Percentiles rank a stretch among this genome's conserved stretches.
phyloP scores from a whole-genome alignment of 805 yeast genomes.

The Tetrapisispora arboricola region DNA sequence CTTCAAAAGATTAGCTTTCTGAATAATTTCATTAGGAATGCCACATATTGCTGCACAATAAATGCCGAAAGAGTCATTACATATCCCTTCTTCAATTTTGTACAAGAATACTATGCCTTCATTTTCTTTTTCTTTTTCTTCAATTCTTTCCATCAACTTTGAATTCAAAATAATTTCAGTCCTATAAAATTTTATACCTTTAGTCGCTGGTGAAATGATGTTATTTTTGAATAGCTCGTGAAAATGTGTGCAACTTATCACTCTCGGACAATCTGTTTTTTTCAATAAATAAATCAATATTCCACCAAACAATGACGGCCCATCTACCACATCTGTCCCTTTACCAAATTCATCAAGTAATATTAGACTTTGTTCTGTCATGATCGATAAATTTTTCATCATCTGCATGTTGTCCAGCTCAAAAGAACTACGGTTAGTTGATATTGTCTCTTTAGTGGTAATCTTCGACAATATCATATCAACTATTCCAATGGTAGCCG shows the following conservation, averaged over 20 bases:
- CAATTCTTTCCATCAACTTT: no score
- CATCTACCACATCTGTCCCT: constrained; percentile 40
- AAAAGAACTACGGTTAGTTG: constrained; percentile 38
- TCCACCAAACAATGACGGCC: constrained; percentile 37
- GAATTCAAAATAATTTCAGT: constrained; percentile 29
- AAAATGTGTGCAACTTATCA: constrained; percentile 35
- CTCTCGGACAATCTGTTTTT: constrained; percentile 17
- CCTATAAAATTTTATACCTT: constrained; percentile 26
- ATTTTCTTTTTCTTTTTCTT: constrained; percentile 5
- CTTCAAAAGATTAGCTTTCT: constrained; percentile 27
- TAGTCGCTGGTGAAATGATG: constrained; percentile 11
- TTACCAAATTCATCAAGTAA: constrained; percentile 47
- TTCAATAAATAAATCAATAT: constrained; percentile 22
- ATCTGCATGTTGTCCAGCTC: constrained; percentile 40
- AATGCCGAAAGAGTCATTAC: constrained; percentile 31
- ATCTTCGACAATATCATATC: constrained; percentile 41
- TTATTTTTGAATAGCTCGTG: constrained; percentile 31
- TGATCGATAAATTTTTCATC: constrained; percentile 32
- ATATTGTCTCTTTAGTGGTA: constrained; percentile 32
- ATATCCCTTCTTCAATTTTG: constrained; percentile 25
- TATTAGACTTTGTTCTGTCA: constrained; percentile 34
- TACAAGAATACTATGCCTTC: constrained; percentile 29
- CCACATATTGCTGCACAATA: constrained; percentile 35
- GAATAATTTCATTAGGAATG: constrained; percentile 22
- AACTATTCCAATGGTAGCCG: constrained; percentile 37